Evolutionary conservation across 2,329 filamentous ascomycete genomes (phyloP).

Genomic region (Phaeosphaeriaceae sp.): DNA sequence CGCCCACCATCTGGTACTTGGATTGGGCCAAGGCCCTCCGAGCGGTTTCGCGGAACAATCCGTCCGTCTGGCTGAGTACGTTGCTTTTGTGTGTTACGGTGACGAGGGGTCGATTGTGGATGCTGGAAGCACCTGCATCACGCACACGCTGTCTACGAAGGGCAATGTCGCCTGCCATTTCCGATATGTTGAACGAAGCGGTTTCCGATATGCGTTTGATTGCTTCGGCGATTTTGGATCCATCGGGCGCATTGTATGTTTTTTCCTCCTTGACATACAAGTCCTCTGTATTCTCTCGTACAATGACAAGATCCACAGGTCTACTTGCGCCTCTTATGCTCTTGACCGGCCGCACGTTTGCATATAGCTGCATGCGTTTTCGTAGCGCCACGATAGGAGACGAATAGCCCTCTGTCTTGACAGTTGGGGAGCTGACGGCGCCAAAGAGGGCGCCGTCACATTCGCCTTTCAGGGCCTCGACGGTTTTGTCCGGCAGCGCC

Average conservation of each 20-base stretch:
- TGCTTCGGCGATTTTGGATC: slow-evolving; percentile 88
- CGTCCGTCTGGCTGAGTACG: slow-evolving; percentile 94
- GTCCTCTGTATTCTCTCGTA: slow-evolving; percentile 98
- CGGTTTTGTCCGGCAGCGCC: slow-evolving; percentile 88
- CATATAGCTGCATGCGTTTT: slow-evolving; percentile 93
- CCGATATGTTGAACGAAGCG: slow-evolving; percentile 83
- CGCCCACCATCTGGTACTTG: slow-evolving; percentile 66
- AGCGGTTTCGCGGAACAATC: slow-evolving; percentile 85
- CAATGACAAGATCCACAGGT: slow-evolving; percentile 95
- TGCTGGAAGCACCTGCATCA: slow-evolving; percentile 61
- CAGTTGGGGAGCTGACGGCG: slow-evolving; percentile 88
- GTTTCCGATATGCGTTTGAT: slow-evolving; percentile 95
- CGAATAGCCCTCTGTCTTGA: slow-evolving; percentile 91
- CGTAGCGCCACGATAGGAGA: slow-evolving; percentile 95
- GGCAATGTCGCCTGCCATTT: slow-evolving; percentile 95
- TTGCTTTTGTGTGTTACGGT: slow-evolving; percentile 99
- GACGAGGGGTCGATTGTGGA: slow-evolving; percentile 75
- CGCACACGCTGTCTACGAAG: slow-evolving; percentile 83
- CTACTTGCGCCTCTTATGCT: slow-evolving; percentile 67
- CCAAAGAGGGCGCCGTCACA: slow-evolving; percentile 97
- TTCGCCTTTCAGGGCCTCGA: slow-evolving; percentile 85
- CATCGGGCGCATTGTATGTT: slow-evolving; percentile 74
- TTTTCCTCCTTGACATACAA: slow-evolving; percentile 97
- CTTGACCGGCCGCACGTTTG: slow-evolving; percentile 97
- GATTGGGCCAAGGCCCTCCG: slow-evolving; percentile 72